phyloP scores from a whole-genome alignment of 2,329 filamentous ascomycete genomes.

The Xylariaceae sp. region DNA sequence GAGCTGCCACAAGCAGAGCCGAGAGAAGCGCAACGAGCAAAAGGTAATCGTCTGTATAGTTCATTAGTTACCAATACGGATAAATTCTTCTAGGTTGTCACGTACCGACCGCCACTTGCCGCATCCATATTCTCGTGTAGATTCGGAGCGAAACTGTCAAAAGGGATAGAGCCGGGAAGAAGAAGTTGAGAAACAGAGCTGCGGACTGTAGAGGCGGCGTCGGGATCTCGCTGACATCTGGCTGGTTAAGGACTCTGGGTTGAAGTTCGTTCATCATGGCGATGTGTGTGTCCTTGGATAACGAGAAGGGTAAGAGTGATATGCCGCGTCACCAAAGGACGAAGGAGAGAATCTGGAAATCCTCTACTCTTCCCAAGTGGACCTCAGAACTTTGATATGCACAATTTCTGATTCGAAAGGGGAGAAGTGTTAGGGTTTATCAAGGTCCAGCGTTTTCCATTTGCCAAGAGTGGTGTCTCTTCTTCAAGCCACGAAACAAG shows the following conservation, averaged over 20 bases:
- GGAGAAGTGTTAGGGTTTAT: too few relatives aligned
- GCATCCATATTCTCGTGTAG: conserved; percentile 28
- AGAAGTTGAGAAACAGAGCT: conserved; percentile 32
- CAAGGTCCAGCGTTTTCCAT: too few relatives aligned
- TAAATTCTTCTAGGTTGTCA: not conserved
- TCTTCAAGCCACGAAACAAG: too few relatives aligned
- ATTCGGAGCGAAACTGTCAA: conserved; percentile 26
- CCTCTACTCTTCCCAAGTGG: too few relatives aligned
- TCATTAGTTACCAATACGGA: conserved; percentile 4
- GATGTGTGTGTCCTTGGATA: not conserved
- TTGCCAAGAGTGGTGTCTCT: too few relatives aligned
- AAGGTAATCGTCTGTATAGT: conserved; percentile 25
- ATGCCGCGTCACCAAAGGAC: too few relatives aligned
- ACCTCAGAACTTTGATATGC: too few relatives aligned
- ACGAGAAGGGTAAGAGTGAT: too few relatives aligned
- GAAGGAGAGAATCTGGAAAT: too few relatives aligned
- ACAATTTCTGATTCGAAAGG: too few relatives aligned
- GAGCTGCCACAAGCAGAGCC: conserved; percentile 19
- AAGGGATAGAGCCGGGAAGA: conserved; percentile 32
- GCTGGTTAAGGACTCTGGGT: conserved; percentile 15
- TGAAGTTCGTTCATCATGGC: conserved; percentile 11
- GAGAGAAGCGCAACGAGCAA: conserved; percentile 26
- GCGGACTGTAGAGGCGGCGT: conserved; percentile 32
- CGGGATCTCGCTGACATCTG: conserved; percentile 29
- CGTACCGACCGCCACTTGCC: conserved; percentile 28